phyloP scores from a whole-genome alignment of 345 rosid species.

The Lepidium africanum region DNA sequence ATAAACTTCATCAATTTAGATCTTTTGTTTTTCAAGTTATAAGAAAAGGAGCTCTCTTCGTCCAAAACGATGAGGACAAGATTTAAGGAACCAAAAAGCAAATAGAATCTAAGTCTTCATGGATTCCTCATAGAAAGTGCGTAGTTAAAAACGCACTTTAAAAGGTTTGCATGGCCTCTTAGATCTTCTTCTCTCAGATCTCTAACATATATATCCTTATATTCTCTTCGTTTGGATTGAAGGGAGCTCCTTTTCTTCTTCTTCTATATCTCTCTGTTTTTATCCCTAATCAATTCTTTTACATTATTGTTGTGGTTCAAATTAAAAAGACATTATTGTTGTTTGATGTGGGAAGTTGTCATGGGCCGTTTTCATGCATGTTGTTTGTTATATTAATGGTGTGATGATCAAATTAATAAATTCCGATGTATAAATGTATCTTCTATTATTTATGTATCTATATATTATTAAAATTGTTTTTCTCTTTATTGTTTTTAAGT shows the following conservation, averaged over 20 bases:
- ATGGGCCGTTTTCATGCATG: not conserved
- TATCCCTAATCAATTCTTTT: not conserved
- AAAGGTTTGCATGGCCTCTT: constrained; percentile 40
- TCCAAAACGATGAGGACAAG: constrained; percentile 31
- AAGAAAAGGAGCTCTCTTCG: constrained; percentile 30
- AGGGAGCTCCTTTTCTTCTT: constrained; percentile 41
- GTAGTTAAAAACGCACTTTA: not conserved
- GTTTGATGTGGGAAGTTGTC: not conserved
- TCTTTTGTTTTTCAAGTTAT: not conserved
- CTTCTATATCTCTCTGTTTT: not conserved
- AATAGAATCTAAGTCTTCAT: constrained; percentile 32
- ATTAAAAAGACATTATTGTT: not conserved
- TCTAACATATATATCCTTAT: constrained; percentile 8
- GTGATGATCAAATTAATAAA: not conserved
- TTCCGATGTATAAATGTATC: not conserved
- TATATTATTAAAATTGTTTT: not conserved
- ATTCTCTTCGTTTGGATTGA: constrained; percentile 46
- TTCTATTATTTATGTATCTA: not conserved
- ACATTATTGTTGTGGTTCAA: not conserved
- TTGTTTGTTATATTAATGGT: not conserved
- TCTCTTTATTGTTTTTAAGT: not conserved
- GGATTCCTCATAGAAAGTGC: constrained; percentile 30
- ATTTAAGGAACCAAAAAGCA: not conserved
- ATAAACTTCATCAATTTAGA: not conserved
- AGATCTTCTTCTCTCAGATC: constrained; percentile 20